phyloP scores from a whole-genome alignment of 2,329 filamentous ascomycete genomes.

The Aureobasidium namibiae region DNA sequence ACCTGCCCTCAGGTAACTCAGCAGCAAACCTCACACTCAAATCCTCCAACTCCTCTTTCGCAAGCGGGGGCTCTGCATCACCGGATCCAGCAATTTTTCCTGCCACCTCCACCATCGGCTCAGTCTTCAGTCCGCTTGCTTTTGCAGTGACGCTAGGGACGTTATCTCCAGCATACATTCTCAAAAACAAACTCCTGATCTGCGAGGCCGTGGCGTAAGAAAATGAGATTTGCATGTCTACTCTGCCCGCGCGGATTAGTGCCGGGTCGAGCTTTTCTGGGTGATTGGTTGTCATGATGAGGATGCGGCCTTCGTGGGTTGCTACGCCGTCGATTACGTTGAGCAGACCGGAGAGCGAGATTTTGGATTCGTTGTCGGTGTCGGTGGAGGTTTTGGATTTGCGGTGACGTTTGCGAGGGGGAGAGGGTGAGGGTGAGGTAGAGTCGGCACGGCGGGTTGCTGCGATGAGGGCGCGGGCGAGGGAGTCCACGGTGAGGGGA shows the following conservation, averaged over 20 bases:
- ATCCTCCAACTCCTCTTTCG: conserved; percentile 23
- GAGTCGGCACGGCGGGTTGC: not conserved
- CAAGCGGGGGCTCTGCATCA: not conserved
- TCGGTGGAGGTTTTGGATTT: not conserved
- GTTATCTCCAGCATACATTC: conserved; percentile 23
- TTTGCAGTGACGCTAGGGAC: not conserved
- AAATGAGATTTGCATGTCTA: conserved; percentile 61
- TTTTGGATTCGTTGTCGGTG: conserved; percentile 31
- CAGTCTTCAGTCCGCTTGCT: not conserved
- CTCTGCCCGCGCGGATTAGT: conserved; percentile 63
- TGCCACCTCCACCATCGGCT: no score
- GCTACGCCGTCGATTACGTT: conserved; percentile 80
- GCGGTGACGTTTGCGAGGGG: not conserved
- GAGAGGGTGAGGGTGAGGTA: not conserved
- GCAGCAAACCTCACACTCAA: conserved; percentile 40
- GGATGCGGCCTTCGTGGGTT: conserved; percentile 66
- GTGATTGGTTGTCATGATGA: conserved; percentile 77
- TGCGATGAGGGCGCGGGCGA: conserved; percentile 9
- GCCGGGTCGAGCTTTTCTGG: conserved; percentile 65
- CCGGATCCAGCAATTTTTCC: not conserved
- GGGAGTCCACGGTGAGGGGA: not conserved
- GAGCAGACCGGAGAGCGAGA: conserved; percentile 69
- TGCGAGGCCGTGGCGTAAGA: conserved; percentile 35
- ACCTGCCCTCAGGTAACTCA: conserved; percentile 37
- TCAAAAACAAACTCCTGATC: conserved; percentile 34